Conservation (phyloP, 169 alveolate species). For the Cystoisospora suis region DNA sequence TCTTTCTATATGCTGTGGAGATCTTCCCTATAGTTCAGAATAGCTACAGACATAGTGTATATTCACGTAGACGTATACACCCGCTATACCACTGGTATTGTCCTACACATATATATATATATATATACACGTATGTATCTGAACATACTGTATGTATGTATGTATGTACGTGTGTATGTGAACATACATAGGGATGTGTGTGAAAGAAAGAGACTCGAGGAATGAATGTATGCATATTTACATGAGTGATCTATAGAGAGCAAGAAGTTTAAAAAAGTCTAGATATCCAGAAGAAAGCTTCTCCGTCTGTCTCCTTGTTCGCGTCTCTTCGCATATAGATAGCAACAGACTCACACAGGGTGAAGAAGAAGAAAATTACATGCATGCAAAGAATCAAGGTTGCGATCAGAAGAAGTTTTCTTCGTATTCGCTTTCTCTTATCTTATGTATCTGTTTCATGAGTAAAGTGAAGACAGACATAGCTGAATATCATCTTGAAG, state of each 20-base stretch:
- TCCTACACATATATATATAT: not conserved
- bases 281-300: not conserved
- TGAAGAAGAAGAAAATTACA: not conserved
- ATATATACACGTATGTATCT: not conserved
- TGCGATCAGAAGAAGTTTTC: not conserved
- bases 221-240: not conserved
- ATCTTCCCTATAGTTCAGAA: not conserved
- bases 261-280: not conserved
- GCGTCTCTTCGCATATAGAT: not conserved
- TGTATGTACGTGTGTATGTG: not conserved
- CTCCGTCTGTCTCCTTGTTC: too few species aligned
- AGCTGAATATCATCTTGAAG: not conserved
- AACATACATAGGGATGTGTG: not conserved
- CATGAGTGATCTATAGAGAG: not conserved
- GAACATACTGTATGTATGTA: too few species aligned
- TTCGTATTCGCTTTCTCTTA: not conserved
- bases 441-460: not conserved
- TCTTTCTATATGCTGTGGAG: not conserved
- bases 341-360: not conserved
- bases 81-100: not conserved
- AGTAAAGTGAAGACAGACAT: not conserved
- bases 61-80: not conserved
- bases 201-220: too few species aligned
- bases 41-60: not conserved
- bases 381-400: not conserved